Evolutionary conservation across 2,329 filamentous ascomycete species (phyloP).

Genomic region (Fusarium udum): DNA sequence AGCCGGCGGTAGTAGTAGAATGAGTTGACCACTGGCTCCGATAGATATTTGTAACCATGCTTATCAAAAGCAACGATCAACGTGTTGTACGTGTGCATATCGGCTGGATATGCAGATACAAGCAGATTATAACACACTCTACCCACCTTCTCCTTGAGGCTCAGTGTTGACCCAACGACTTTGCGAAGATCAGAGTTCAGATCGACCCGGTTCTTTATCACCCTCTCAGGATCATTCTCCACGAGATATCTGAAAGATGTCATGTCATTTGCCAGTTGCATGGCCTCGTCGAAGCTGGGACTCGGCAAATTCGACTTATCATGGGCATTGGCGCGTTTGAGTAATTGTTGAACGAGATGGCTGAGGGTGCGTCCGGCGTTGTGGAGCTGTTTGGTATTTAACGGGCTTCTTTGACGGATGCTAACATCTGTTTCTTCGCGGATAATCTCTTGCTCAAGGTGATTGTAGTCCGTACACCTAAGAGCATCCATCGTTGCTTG

Average conservation of each 20-base stretch:
- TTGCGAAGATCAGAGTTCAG: conserved; percentile 47
- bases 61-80: conserved; percentile 73
- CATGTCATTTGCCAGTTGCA: conserved; percentile 26
- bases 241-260: conserved; percentile 40
- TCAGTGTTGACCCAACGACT: conserved; percentile 41
- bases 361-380: conserved; percentile 41
- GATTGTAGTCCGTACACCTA: conserved; percentile 44
- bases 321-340: conserved; percentile 41
- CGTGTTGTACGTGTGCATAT: conserved; percentile 75
- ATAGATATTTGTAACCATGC: conserved; percentile 58
- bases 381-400: conserved; percentile 42
- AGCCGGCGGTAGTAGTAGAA: conserved; percentile 57
- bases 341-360: conserved; percentile 44
- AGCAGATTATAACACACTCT: conserved; percentile 73
- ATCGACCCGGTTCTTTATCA: conserved; percentile 36
- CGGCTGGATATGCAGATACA: conserved; percentile 67
- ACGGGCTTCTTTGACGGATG: conserved; percentile 35
- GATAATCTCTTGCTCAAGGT: conserved; percentile 44
- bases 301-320: conserved; percentile 35
- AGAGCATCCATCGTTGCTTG: conserved; percentile 33
- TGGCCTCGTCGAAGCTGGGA: conserved; percentile 46
- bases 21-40: conserved; percentile 62
- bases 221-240: conserved; percentile 42
- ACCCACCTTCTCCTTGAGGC: conserved; percentile 49
- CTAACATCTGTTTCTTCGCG: conserved; percentile 41